Evolutionary conservation across 768 basidiomycete species (phyloP).

Genomic region (Pulveroboletus sp.): DNA sequence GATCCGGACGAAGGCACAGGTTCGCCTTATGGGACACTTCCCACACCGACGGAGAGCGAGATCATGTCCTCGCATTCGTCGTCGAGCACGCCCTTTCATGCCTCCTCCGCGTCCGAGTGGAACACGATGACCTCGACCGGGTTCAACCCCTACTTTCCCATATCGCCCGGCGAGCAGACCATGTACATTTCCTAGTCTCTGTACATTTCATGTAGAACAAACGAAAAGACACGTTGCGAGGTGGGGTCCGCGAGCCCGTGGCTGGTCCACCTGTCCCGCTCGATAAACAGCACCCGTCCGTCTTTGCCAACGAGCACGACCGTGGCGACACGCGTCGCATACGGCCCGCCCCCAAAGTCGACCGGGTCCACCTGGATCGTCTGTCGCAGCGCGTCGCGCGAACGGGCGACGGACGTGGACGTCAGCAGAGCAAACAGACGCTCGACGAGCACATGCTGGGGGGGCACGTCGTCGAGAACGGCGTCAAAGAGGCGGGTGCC

Average conservation of each 20-base stretch:
- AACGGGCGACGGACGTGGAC: constrained; percentile 36
- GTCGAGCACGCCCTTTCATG: constrained; percentile 41
- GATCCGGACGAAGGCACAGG: constrained; percentile 48
- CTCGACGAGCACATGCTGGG: constrained; percentile 45
- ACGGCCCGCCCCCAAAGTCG: constrained; percentile 27
- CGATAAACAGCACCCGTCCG: constrained; percentile 64
- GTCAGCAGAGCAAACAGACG: constrained; percentile 63
- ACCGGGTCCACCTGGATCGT: constrained; percentile 67
- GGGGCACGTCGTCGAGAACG: constrained; percentile 38
- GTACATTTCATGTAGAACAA: constrained; percentile 44
- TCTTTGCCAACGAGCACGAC: constrained; percentile 62
- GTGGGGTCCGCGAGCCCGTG: constrained; percentile 42
- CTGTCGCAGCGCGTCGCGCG: constrained; percentile 38
- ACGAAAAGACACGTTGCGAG: constrained; percentile 50
- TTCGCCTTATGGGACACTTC: constrained; percentile 52
- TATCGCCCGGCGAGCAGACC: constrained; percentile 50
- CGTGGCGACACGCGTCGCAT: constrained; percentile 74
- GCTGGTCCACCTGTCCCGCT: constrained; percentile 63
- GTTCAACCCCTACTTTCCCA: constrained; percentile 71
- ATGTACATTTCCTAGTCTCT: constrained; percentile 50
- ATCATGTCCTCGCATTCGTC: constrained; percentile 46
- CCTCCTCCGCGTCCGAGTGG: constrained; percentile 55
- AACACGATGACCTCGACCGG: constrained; percentile 49
- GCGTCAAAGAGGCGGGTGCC: constrained; percentile 49
- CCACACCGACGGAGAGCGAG: constrained; percentile 64